phyloP scores from a whole-genome alignment of 768 basidiomycete genomes.

The Xerocomellus intermedius region DNA sequence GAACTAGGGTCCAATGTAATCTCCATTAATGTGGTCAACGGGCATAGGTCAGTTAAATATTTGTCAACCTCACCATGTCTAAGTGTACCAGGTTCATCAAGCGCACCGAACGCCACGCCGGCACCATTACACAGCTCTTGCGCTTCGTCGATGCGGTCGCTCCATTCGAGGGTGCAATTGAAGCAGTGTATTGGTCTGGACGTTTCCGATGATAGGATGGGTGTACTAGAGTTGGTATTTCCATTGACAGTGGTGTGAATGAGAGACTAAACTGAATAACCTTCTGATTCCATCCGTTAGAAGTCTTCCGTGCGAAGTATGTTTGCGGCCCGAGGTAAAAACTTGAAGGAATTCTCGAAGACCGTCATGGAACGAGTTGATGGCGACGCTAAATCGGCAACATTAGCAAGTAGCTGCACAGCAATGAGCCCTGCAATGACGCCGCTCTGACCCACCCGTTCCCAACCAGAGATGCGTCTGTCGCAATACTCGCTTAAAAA shows the following conservation, averaged over 20 bases:
- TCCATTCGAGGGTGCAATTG: slow-evolving; percentile 5
- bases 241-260: neutral
- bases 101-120: slow-evolving; percentile 17
- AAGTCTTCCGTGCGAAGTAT: slow-evolving; percentile 3
- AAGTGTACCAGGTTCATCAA: slow-evolving; percentile 12
- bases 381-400: slow-evolving; percentile 8
- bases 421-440: slow-evolving; percentile 18
- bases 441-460: slow-evolving; percentile 17
- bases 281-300: slow-evolving; percentile 17
- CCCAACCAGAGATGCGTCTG: slow-evolving; percentile 4
- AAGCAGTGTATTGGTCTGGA: slow-evolving; percentile 9
- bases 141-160: slow-evolving; percentile 7
- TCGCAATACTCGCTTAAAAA: slow-evolving; percentile 17
- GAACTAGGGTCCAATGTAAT: slow-evolving; percentile 23
- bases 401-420: slow-evolving; percentile 13
- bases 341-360: slow-evolving; percentile 13
- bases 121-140: slow-evolving; percentile 15
- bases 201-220: slow-evolving; percentile 1
- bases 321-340: neutral
- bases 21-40: slow-evolving; percentile 17
- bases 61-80: slow-evolving; percentile 21
- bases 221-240: neutral
- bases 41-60: slow-evolving; percentile 13
- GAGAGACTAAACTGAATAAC: neutral
- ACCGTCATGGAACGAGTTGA: slow-evolving; percentile 1